Percentiles rank a stretch among this genome's conserved stretches.
phyloP scores from a whole-genome alignment of 2,329 filamentous ascomycete species.

The Polychaeton citri region DNA sequence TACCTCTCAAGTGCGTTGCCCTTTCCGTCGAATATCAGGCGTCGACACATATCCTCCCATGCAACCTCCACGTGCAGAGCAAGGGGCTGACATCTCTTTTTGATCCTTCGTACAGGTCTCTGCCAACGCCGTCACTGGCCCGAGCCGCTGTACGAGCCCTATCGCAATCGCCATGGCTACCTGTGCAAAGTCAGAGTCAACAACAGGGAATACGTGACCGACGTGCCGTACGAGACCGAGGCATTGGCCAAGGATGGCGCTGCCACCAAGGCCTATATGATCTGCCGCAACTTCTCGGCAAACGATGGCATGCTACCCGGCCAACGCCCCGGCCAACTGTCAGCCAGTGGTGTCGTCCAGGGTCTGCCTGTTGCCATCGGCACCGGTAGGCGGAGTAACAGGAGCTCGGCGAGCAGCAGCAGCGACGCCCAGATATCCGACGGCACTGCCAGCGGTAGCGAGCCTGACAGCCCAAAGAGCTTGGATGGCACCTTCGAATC shows the following conservation, averaged over 20 bases:
- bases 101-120: conserved; percentile 47
- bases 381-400: conserved; percentile 40
- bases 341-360: conserved; percentile 36
- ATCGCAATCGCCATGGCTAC: conserved; percentile 60
- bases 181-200: conserved; percentile 89
- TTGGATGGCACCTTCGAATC: conserved; percentile 31
- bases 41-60: too few species aligned
- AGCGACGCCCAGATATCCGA: conserved; percentile 19
- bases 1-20: conserved; percentile 43
- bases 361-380: conserved; percentile 52
- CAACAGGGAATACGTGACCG: conserved; percentile 90
- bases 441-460: conserved; percentile 38
- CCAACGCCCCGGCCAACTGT: conserved; percentile 38
- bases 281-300: conserved; percentile 93
- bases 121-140: conserved; percentile 91
- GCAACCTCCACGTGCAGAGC: too few species aligned
- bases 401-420: conserved; percentile 29
- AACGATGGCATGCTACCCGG: conserved; percentile 77
- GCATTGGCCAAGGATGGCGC: conserved; percentile 80
- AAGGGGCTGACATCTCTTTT: too few species aligned
- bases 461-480: conserved; percentile 37
- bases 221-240: conserved; percentile 70
- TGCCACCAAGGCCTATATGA: conserved; percentile 92
- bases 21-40: conserved; percentile 10
- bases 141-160: conserved; percentile 78